Evolutionary conservation across 177 flowering plant species (phyloP).

Genomic region (Vitis hybrid): DNA sequence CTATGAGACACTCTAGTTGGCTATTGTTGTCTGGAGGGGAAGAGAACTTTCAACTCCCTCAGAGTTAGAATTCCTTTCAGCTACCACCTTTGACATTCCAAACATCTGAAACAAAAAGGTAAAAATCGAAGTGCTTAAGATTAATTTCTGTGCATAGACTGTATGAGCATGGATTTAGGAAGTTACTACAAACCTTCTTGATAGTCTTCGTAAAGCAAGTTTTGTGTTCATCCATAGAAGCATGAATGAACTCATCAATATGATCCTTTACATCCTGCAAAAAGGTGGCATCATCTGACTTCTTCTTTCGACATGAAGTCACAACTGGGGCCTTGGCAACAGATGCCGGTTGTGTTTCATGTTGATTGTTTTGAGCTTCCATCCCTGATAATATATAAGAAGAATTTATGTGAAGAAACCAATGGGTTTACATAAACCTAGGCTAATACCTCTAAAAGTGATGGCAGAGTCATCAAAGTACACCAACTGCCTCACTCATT

Average conservation of each 20-base stretch:
- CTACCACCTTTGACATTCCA: constrained; percentile 55
- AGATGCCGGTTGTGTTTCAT: constrained; percentile 24
- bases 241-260: constrained; percentile 84
- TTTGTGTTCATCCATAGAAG: constrained; percentile 94
- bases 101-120: constrained; percentile 42
- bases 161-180: not conserved
- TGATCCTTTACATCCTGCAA: constrained; percentile 76
- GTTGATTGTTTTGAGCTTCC: constrained; percentile 44
- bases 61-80: constrained; percentile 36
- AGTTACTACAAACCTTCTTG: constrained; percentile 49
- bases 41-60: constrained; percentile 49
- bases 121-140: too few relatives aligned
- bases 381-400: constrained; percentile 15
- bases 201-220: constrained; percentile 85
- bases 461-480: too few relatives aligned
- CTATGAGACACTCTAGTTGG: constrained; percentile 28
- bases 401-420: too few relatives aligned
- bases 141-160: too few relatives aligned
- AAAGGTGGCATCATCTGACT: constrained; percentile 70
- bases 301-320: constrained; percentile 82
- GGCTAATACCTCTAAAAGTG: too few relatives aligned
- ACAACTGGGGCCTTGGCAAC: constrained; percentile 33
- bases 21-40: constrained; percentile 44
- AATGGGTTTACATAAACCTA: too few relatives aligned
- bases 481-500: too few relatives aligned